Evolutionary conservation across 345 rosid genomes (phyloP), one percentile per base, ranked within the genome.

Genomic region (Laguncularia racemosa): DNA sequence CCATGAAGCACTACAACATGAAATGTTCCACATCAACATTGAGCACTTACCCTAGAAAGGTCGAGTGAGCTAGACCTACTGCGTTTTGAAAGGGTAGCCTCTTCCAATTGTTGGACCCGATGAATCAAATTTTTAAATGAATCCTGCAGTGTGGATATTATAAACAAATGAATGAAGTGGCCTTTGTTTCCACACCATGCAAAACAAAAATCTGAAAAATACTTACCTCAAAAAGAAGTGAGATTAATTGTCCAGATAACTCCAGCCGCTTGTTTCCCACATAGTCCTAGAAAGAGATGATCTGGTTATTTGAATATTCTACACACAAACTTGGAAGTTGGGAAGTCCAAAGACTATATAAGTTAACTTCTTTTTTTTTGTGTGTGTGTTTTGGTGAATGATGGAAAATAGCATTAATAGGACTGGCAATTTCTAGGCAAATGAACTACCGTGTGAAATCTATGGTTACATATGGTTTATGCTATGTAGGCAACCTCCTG

Each of bases 211-310:
- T 13, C 17, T 61, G 53, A 55, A 46, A 48, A 12, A 53, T n/a
- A 52, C 23, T 49, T 75, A 92, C 98, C 96, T 92, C 98, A 76
- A 92, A 92, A 49, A 89, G 91, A 64, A 92, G 76, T 68, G 97
- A 89, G 40, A 92, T 82, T 60, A 92, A 64, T 55, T 89, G 98
- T 64, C 98, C 98, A 33, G 93, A 92, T 63, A 92, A 65, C 80
- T 89, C 98, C 76, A 92, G 68, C 44, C 98, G 76, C 78, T 92
- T 92, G 79, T 92, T 92, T 49, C 98, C 98, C 63, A 89, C 96
- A 64, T 92, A 92, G 78, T 92, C 97, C 98, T 92, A 69, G 46
- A 66, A 63, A 52, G 59, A 43, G 19, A 51, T 53, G 50, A 26
- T 64, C 28, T 60, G 16, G 6, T 50, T 57, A 23, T 21, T 40